Evolutionary conservation across 1,139 yeast species (phyloP).

Genomic region (Sugiyamaella neomexicana): DNA sequence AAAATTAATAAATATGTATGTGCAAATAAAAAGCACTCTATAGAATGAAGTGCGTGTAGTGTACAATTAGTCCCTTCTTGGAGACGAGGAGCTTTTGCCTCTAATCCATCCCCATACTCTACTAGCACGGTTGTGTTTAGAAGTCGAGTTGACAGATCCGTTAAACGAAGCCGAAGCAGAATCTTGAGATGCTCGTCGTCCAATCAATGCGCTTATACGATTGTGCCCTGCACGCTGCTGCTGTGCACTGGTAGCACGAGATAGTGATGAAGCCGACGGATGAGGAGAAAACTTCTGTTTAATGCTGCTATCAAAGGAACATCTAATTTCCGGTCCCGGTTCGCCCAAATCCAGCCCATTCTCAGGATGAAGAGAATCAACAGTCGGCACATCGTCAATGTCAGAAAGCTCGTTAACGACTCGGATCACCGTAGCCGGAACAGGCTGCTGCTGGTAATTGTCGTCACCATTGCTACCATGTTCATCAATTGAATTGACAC

Average conservation of each 20-base stretch:
- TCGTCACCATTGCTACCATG: neutral
- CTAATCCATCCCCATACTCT: constrained; percentile 33
- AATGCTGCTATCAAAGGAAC: constrained; percentile 21
- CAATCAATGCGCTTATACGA: constrained; percentile 14
- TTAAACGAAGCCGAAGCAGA: constrained; percentile 4
- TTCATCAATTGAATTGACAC: constrained; percentile 3
- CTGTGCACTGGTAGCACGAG: constrained; percentile 1
- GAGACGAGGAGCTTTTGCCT: constrained; percentile 14
- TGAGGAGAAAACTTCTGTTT: constrained; percentile 1
- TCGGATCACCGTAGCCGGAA: constrained; percentile 13
- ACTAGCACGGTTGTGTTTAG: constrained; percentile 18
- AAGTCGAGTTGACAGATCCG: neutral
- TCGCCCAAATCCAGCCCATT: constrained; percentile 32
- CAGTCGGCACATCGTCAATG: constrained; percentile 16
- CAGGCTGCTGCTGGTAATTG: neutral
- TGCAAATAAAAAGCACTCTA: neutral
- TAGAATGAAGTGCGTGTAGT: neutral
- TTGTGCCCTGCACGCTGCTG: neutral
- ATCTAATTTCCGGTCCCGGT: constrained; percentile 36
- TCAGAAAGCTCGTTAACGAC: constrained; percentile 15
- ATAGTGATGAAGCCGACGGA: constrained; percentile 5
- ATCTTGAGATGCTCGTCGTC: constrained; percentile 17
- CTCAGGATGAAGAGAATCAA: constrained; percentile 1
- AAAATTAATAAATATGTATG: constrained; percentile 9
- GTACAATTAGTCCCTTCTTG: constrained; percentile 3